Evolutionary conservation across 257 asterid genomes (phyloP), one percentile per base, ranked within the genome.

Genomic region (Scutellaria minor): DNA sequence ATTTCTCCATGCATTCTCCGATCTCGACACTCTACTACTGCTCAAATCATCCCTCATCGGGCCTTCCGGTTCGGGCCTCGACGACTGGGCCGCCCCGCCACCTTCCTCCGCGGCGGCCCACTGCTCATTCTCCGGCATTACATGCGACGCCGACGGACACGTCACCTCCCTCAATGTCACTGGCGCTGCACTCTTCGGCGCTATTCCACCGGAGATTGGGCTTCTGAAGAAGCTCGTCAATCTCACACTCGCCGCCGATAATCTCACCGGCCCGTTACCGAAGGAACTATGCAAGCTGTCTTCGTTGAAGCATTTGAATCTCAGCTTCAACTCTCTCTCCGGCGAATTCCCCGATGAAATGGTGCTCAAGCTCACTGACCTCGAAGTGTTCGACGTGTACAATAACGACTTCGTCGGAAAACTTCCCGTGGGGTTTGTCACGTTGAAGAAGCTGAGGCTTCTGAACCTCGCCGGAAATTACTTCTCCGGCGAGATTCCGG

Each of bases 201-300:
- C 82, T 0, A 70, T 92, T n/a, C 80, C 96, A 42, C 90, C 88
- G 53, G 96, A 83, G 54, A 89, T 92, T 18, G 96, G 98, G 3
- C 72, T 85, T 14, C 52, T 92, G 15, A 68, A 72, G 18, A 54
- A 56, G 44, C 94, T 92, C 53, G 79, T 80, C 1, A 88, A 83
- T 39, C 84, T 92, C 42, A 84, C 87, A 0, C 75, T 92, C n/a
- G 66, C 80, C 39, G 81, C 59, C 64, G 75, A 64, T 52, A 87
- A 88, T 48, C 79, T 92, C 70, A 80, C 94, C 22, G 96, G 96
- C 18, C 58, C 77, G 0, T 71, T 92, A 1, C 96, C 98, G 0
- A 55, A 62, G 4, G 88, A 90, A 42, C 47, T 92, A 9, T 80
- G 87, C 2, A 82, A 68, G 15, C 48, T 92, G 2, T 46, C 87